Evolutionary conservation across 768 basidiomycete species (phyloP).

Genomic region (Cantharellus anzutake): DNA sequence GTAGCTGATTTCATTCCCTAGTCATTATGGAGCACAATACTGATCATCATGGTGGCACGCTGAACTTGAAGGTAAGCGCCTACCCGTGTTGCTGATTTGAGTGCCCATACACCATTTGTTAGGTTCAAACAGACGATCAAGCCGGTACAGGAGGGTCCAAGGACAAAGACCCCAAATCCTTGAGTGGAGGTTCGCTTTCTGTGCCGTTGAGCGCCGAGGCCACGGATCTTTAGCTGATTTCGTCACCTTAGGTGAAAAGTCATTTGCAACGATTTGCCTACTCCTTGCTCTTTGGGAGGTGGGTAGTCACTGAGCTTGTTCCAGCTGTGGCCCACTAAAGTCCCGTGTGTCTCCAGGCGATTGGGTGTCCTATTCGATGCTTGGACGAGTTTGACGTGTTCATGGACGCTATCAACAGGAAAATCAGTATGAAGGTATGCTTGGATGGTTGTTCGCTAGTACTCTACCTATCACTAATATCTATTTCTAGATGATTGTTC

Average conservation of each 20-base stretch:
- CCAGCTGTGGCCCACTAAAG: not conserved
- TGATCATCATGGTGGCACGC: slow-evolving; percentile 18
- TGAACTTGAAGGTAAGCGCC: slow-evolving; percentile 38
- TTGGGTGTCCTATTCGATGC: slow-evolving; percentile 84
- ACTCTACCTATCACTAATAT: not conserved
- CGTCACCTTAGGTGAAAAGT: slow-evolving; percentile 46
- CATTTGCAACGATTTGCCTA: slow-evolving; percentile 88
- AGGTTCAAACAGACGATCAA: slow-evolving; percentile 68
- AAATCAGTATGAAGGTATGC: slow-evolving; percentile 73
- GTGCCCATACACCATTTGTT: not conserved
- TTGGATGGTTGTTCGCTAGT: slow-evolving; percentile 38
- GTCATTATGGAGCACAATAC: slow-evolving; percentile 61
- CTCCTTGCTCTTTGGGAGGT: slow-evolving; percentile 84
- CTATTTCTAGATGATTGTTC: slow-evolving; percentile 4
- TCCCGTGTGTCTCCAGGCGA: slow-evolving; percentile 23
- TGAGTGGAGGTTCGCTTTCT: slow-evolving; percentile 16
- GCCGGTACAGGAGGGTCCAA: slow-evolving; percentile 28
- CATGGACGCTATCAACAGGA: slow-evolving; percentile 62
- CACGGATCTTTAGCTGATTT: not conserved
- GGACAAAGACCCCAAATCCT: slow-evolving; percentile 57
- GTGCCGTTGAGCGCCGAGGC: not conserved
- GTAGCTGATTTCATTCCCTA: not conserved
- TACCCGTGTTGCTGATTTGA: slow-evolving; percentile 1
- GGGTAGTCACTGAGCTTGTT: not conserved
- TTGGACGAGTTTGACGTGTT: slow-evolving; percentile 99